Base-by-base conservation (phyloP, 2,329 filamentous ascomycete genomes). In the Trichoderma sp. region DNA sequence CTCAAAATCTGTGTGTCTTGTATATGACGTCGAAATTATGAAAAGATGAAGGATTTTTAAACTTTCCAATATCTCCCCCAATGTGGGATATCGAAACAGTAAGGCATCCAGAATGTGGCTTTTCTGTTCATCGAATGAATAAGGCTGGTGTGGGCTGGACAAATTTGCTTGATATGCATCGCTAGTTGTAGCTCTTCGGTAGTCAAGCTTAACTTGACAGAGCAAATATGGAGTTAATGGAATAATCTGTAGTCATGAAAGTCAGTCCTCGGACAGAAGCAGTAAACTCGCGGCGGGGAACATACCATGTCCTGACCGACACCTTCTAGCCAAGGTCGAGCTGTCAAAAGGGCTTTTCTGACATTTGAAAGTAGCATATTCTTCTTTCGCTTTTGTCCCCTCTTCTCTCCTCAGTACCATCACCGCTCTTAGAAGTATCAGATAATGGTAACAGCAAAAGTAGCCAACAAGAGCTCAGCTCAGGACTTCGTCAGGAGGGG, bases 401-500 rank as follows among this genome's bases (percentile, higher is more conserved):
- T 32, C 9, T 64, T 47, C 26, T 14, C 8, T 47, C 11, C 32
- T 39, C 5, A 24, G 12, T 11, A 18, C 7, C 56, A n/a, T 28
- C 28, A 4, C 18, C 9, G 7, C 34, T 39, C 28, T 47, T 24
- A 32, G 6, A 14, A 2, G n/a, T 8, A 34, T 36, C 39, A 28
- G 28, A 18, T 30, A 6, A 7, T 4, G 39, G n/a, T 14, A 24
- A 58, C 9, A 15, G 18, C 18, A 63, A 36, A 15, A 34, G 26
- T 28, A 72, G 30, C 30, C 6, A 58, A 21, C 14, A 28, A 21
- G 24, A 36, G n/a, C 39, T 70, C 57, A 70, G 32, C 30, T 21
- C 15, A 70, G 18, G 6, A 70, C 36, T 6, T 51, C 71, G n/a
- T 70, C 71, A 5, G 60, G n/a, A 58, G 36, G 66, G 9, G 67